Percentiles rank a stretch among this genome's conserved stretches.
These are phyloP conservation scores for Ophioceras dolichostomum DNA, from an alignment of 2,329 filamentous ascomycete genomes.

Conservation along the genomic window DNA sequence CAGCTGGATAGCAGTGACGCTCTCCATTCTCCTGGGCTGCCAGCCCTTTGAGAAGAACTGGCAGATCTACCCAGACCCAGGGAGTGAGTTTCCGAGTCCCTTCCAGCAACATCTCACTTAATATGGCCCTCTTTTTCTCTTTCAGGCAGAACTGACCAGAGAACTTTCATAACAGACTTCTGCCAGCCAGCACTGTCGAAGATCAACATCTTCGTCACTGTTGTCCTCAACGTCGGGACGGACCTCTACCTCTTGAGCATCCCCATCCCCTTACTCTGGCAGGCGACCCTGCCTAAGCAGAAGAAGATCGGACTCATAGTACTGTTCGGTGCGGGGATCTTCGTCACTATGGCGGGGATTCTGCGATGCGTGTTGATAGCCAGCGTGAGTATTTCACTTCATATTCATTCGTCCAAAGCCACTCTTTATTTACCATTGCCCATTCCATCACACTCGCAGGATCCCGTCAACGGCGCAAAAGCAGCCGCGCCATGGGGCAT, in stretches of 20 bases:
- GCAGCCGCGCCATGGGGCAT: constrained; percentile 24
- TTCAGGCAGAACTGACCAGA: not conserved
- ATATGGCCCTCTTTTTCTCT: not conserved
- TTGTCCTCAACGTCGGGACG: constrained; percentile 24
- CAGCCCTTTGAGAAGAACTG: constrained; percentile 22
- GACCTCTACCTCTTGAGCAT: constrained; percentile 27
- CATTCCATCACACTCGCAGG: constrained; percentile 7
- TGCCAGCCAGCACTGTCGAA: too few species aligned
- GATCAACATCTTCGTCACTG: constrained; percentile 21
- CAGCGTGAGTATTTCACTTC: constrained; percentile 11
- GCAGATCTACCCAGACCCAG: constrained; percentile 29
- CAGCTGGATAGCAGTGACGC: constrained; percentile 20
- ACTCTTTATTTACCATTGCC: not conserved
- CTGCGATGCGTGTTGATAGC: constrained; percentile 40
- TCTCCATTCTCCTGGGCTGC: constrained; percentile 22
- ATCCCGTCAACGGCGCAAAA: constrained; percentile 22
- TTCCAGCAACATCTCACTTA: too few species aligned
- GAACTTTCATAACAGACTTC: too few species aligned
- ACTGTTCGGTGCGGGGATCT: constrained; percentile 42
- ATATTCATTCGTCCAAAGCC: too few species aligned
- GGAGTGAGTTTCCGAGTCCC: constrained; percentile 20
- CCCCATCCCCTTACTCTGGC: constrained; percentile 37
- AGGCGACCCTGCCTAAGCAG: constrained; percentile 29
- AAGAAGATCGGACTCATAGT: constrained; percentile 40
- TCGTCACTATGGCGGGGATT: constrained; percentile 41